A percentile compares a stretch with the other conserved stretches of the same genome.
These are phyloP conservation scores for Rhytidhysteron rufulum DNA, from an alignment of 2,329 filamentous ascomycete species.

Conservation along the genomic window DNA sequence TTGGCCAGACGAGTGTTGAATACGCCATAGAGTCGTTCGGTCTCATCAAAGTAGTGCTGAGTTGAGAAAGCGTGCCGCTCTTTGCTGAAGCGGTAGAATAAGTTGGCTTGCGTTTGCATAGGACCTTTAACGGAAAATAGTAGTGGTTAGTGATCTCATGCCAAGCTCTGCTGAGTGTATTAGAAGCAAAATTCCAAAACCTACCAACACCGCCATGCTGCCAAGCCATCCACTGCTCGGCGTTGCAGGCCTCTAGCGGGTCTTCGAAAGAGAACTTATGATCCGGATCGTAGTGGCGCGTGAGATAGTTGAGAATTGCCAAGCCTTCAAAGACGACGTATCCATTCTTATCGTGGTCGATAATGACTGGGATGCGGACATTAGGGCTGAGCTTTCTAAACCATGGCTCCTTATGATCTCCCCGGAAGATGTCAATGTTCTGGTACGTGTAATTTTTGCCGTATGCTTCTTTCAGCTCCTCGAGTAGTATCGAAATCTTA, in stretches of 20 bases:
- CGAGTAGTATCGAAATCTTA: constrained; percentile 57
- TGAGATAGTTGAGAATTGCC: constrained; percentile 36
- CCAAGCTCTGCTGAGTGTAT: no score
- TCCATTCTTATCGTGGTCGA: constrained; percentile 57
- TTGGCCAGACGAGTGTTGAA: constrained; percentile 29
- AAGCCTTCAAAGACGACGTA: constrained; percentile 44
- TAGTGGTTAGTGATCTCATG: no score
- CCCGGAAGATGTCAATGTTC: constrained; percentile 50
- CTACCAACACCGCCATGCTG: constrained; percentile 14
- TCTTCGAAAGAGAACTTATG: constrained; percentile 38
- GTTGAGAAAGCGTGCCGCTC: constrained; percentile 33
- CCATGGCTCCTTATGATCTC: constrained; percentile 62
- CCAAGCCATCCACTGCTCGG: constrained; percentile 59
- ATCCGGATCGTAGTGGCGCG: constrained; percentile 36
- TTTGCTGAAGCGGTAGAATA: constrained; percentile 26
- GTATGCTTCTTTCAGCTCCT: constrained; percentile 60
- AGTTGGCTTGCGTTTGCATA: constrained; percentile 25
- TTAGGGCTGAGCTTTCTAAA: constrained; percentile 57
- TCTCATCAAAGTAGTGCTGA: constrained; percentile 36
- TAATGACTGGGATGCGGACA: constrained; percentile 58
- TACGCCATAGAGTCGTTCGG: constrained; percentile 35
- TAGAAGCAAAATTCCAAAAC: no score
- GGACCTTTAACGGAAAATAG: constrained; percentile 11
- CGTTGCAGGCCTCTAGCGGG: constrained; percentile 35
- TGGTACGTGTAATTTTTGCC: constrained; percentile 55